Base-by-base conservation (phyloP, 371 early-diverging fungal species). In the Syncephalis plumigaleata region DNA sequence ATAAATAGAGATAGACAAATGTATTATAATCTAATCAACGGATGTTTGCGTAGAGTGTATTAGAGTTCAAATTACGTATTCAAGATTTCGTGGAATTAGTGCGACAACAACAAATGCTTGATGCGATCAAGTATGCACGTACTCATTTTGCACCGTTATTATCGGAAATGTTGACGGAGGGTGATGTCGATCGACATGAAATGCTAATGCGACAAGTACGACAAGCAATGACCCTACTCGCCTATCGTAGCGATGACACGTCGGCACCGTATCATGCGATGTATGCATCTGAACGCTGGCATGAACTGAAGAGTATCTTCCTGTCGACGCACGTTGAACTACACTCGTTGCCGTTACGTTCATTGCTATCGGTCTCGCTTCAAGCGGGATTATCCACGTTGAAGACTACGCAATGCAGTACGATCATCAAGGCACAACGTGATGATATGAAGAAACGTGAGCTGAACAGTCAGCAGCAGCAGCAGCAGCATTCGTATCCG, bases 361-460 rank as follows among this genome's bases (percentile, higher is more conserved):
- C 98, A 11, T 61, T 84, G 8, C 62, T 97, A 18, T 70, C 70
- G n/a, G 73, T 89, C 43, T 77, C 86, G 3, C 65, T 97, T 18
- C 91, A 94, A 50, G 86, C 91, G 11, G 98, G 98, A 1, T 65
- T 97, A 20, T 75, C 91, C 1, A 90, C 91, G 2, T 69, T 97
- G 24, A 93, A 93, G 57, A 91, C 91, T 0, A 73, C 73, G 2
- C 73, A 73, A 42, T 70, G 70, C 44, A 8, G 51, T 2, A 50
- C 62, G 13, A 31, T 31, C 31, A 31, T 31, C 31, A 11, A 31
- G 4, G 31, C 31, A 31, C 31, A 11, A 31, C 11, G n/a, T n/a
- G n/a, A n/a, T n/a, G n/a, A n/a, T n/a, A n/a, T 31, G 11, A 31
- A 31, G 11, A 15, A 15, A 9, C 4, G 22, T 15, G n/a, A 24